Evolutionary conservation across 169 alveolate genomes (phyloP), one percentile per base, ranked within the genome.

Genomic region (Cryptosporidium tyzzeri): DNA sequence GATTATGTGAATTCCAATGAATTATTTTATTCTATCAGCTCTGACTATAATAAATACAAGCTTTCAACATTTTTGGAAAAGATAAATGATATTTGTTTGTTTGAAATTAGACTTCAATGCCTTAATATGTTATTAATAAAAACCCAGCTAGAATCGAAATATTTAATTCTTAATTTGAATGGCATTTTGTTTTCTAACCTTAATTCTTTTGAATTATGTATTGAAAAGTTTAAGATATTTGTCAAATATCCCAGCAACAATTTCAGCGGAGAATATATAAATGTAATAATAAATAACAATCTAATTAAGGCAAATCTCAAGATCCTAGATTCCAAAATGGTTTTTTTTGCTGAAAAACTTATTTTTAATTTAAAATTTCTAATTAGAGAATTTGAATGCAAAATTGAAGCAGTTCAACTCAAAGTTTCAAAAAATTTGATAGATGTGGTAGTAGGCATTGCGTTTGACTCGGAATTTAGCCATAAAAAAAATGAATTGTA

Each of bases 201-300:
- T 10, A n/a, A 21, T 26, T 21, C 41, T 75, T 39, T 50, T 73
- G n/a, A 70, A 61, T 84, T 86, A 73, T 50, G 86, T 69, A 51
- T 91, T 84, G 58, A 85, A 74, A 84, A 59, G 85, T 16, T 92
- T 85, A 39, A 86, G 80, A 71, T 86, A 44, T 16, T 59, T 51
- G 10, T 73, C 65, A 50, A 85, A 73, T 69, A 71, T 91, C 61
- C 80, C 10, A 69, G 80, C 21, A 50, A 85, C 71, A 29, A 91
- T 69, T 31, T 51, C 85, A 55, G 84, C 84, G 16, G 85, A 84
- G 84, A 91, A 91, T 53, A 85, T 74, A 33, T 91, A 61, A 85
- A 55, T 86, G 0, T 65, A 75, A 26, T 67, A 84, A 45, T 67
- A 69, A 45, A 62, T 70, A 71, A 71, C 85, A 48, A 84, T 69